Percentiles rank a stretch among this genome's conserved stretches.
Evolutionary conservation across 768 basidiomycete species (phyloP).

Genomic region (Russula lepida): DNA sequence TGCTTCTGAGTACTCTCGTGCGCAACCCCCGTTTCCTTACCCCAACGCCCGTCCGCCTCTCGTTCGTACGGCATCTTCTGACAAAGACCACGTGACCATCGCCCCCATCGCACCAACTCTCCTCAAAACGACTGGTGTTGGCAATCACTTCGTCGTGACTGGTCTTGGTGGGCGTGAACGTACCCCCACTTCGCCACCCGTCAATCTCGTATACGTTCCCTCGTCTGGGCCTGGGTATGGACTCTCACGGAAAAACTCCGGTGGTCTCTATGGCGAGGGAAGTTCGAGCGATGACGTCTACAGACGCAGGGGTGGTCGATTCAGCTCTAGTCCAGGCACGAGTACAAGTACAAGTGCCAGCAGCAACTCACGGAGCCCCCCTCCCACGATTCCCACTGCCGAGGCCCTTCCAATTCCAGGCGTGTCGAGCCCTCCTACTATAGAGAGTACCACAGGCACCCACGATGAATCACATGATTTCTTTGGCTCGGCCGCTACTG

Average conservation of each 20-base stretch:
- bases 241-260: slow-evolving; percentile 21
- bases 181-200: slow-evolving; percentile 33
- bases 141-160: slow-evolving; percentile 30
- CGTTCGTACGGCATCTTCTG: slow-evolving; percentile 28
- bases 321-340: slow-evolving; percentile 29
- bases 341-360: slow-evolving; percentile 18
- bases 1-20: slow-evolving; percentile 15
- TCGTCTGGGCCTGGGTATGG: slow-evolving; percentile 30
- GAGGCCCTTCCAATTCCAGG: slow-evolving; percentile 13
- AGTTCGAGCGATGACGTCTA: slow-evolving; percentile 28
- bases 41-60: slow-evolving; percentile 26
- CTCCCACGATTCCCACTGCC: slow-evolving; percentile 14
- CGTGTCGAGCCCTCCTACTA: slow-evolving; percentile 3
- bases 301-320: slow-evolving; percentile 30
- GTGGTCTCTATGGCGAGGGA: slow-evolving; percentile 19
- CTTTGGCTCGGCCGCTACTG: slow-evolving; percentile 6
- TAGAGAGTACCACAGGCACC: slow-evolving; percentile 6
- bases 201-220: slow-evolving; percentile 69
- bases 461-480: slow-evolving; percentile 13
- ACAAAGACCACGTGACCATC: slow-evolving; percentile 56
- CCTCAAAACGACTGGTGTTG: slow-evolving; percentile 66
- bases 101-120: slow-evolving; percentile 73
- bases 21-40: slow-evolving; percentile 20
- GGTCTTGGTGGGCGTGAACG: slow-evolving; percentile 24
- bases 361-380: slow-evolving; percentile 14